Evolutionary conservation across 306 rosid species (phyloP).

Genomic region (Vigna unguiculata): DNA sequence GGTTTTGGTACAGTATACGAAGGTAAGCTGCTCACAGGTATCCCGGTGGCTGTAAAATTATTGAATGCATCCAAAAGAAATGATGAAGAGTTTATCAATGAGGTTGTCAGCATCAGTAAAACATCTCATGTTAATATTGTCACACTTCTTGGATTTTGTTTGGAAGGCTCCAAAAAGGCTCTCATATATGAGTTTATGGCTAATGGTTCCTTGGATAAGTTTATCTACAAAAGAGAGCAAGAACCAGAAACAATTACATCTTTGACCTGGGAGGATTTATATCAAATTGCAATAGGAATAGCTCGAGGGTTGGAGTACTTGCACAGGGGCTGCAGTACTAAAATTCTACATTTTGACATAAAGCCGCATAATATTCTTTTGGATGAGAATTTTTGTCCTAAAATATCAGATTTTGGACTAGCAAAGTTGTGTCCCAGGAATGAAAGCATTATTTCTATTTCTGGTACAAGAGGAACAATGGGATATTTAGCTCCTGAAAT

Average conservation of each 20-base stretch:
- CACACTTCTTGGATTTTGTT: constrained; percentile 54
- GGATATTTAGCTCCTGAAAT: constrained; percentile 60
- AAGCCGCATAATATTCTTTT: too few relatives aligned
- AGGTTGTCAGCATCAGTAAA: background rate
- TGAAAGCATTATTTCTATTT: constrained; percentile 48
- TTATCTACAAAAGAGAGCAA: constrained; percentile 9
- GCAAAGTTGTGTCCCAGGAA: constrained; percentile 49
- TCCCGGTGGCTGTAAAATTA: constrained; percentile 52
- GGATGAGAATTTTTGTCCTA: too few relatives aligned
- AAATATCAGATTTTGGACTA: constrained; percentile 51
- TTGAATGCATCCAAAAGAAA: constrained; percentile 49
- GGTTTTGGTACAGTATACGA: constrained; percentile 53
- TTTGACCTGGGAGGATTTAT: constrained; percentile 44
- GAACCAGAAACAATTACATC: background rate
- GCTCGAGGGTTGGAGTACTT: constrained; percentile 57
- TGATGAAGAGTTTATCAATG: constrained; percentile 52
- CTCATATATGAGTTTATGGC: constrained; percentile 41
- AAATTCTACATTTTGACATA: too few relatives aligned
- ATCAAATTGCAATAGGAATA: constrained; percentile 28
- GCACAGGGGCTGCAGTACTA: constrained; percentile 26
- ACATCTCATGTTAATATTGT: constrained; percentile 48
- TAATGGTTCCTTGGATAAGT: constrained; percentile 62
- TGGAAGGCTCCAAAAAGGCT: constrained; percentile 41
- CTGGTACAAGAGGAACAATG: constrained; percentile 48
- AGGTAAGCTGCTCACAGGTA: constrained; percentile 35